Base-by-base conservation (phyloP, 2,329 filamentous ascomycete species). In the Chaetomium strumarium region DNA sequence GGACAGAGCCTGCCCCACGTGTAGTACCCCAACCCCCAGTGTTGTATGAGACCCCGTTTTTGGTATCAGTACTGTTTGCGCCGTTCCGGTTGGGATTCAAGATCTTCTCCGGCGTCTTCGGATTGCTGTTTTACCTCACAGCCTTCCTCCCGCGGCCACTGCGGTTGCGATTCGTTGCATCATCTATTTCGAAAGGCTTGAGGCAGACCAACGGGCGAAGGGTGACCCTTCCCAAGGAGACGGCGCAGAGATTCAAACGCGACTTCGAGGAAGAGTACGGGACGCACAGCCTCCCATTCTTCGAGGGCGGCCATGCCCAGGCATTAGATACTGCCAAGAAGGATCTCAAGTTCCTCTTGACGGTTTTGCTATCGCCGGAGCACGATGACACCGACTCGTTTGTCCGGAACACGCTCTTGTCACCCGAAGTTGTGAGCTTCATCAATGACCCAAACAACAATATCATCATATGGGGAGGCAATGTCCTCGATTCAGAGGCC, bases 181-280 rank as follows among this genome's bases (percentile, higher is more conserved):
- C 79, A 12, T 75, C 78, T 43, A 70, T 79, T 63, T 68, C 70
- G 2, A 70, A 68, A 3, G 76, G 78, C 1, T 71, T 77, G 53
- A 74, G 79, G 53, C 84, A 83, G 60, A 84, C 84, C 1, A 82
- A 76, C 55, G 85, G 86, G 4, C 80, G 92, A 33, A 79, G 89
- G 60, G 81, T 89, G 60, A 73, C 96, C 41, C 86, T 86, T 65
- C 90, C 92, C 1, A 83, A 88, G 52, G 93, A 99, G 65, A 92
- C 90, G 1, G 90, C 92, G 0, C 85, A 88, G 24, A 79, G 93
- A 31, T 95, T 97, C 68, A 87, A 89, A 64, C 82, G 92, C 9
- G 91, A 97, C 62, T 96, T 99, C 60, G 90, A 96, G 63, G 93
- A 99, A 70, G 89, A 95, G 63, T 93, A 96, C 64, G 90, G 90